Percentiles rank a stretch among this genome's conserved stretches.
phyloP scores from a whole-genome alignment of 768 basidiomycete genomes.

The Lyophyllum atratum region DNA sequence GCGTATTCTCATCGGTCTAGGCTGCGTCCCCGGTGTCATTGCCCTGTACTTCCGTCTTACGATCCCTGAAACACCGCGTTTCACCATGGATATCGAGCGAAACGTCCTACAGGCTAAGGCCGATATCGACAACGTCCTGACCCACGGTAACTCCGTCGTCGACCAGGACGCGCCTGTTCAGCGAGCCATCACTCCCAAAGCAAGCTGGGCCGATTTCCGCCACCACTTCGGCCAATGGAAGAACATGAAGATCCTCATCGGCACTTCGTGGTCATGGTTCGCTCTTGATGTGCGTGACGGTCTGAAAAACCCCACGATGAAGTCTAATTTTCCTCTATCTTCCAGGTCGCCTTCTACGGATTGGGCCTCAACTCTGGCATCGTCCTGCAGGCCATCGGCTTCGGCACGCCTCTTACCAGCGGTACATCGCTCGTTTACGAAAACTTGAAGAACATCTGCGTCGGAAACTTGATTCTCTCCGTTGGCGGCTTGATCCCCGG shows the following conservation, averaged over 20 bases:
- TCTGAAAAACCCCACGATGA: background rate
- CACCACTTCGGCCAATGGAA: conserved; percentile 70
- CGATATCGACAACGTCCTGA: conserved; percentile 73
- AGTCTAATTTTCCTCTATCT: background rate
- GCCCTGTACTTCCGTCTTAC: conserved; percentile 93
- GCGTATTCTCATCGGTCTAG: conserved; percentile 88
- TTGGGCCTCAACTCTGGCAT: conserved; percentile 82
- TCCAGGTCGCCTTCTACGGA: conserved; percentile 84
- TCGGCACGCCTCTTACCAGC: conserved; percentile 47
- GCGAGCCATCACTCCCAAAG: conserved; percentile 69
- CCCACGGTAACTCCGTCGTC: conserved; percentile 42
- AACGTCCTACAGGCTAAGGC: conserved; percentile 74
- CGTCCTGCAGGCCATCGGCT: conserved; percentile 76
- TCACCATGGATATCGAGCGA: conserved; percentile 90
- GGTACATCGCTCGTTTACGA: conserved; percentile 49
- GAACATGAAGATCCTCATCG: conserved; percentile 80
- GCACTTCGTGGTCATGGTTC: conserved; percentile 85
- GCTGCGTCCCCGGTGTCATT: conserved; percentile 76
- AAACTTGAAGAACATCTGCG: conserved; percentile 61
- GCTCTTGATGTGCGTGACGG: conserved; percentile 69
- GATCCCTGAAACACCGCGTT: conserved; percentile 89
- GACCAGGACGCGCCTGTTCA: conserved; percentile 62
- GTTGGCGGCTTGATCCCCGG: conserved; percentile 83
- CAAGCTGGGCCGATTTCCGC: conserved; percentile 66
- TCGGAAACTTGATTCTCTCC: conserved; percentile 79